These are phyloP conservation scores for Chrysochromulina parva DNA, from an alignment of 78 protist genomes.

Conservation along the genomic window DNA sequence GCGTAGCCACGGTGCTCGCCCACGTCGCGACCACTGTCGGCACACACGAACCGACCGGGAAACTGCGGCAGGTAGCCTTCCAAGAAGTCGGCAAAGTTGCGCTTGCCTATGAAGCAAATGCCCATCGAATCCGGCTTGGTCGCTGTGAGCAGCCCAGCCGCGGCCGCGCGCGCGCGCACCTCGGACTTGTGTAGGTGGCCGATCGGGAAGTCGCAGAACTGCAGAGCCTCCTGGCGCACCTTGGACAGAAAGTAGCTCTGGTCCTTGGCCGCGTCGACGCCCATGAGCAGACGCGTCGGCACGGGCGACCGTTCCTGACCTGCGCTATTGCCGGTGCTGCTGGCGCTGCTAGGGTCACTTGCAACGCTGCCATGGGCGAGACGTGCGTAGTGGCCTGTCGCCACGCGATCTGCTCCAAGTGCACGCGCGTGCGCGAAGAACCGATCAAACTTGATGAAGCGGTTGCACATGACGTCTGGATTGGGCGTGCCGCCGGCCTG, in stretches of 20 bases:
- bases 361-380: neutral
- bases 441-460: constrained; percentile 75
- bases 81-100: constrained; percentile 23
- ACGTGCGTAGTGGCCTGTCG: constrained; percentile 71
- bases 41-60: neutral
- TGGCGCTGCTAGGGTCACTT: neutral
- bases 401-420: constrained; percentile 59
- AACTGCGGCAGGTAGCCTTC: neutral
- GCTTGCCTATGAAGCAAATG: constrained; percentile 82
- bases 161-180: constrained; percentile 24
- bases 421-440: constrained; percentile 51
- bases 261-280: constrained; percentile 61
- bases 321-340: too few species aligned
- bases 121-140: constrained; percentile 61
- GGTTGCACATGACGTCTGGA: constrained; percentile 83
- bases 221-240: constrained; percentile 37
- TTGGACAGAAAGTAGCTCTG: constrained; percentile 76
- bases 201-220: constrained; percentile 60
- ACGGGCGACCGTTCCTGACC: neutral
- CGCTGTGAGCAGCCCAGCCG: constrained; percentile 35
- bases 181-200: constrained; percentile 14
- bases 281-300: constrained; percentile 19
- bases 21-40: neutral
- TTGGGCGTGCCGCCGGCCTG: constrained; percentile 79
- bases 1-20: neutral